Percentiles rank a stretch among this genome's conserved stretches.
Conservation (phyloP, 2,329 filamentous ascomycete genomes). For the Gyromitra esculenta region DNA sequence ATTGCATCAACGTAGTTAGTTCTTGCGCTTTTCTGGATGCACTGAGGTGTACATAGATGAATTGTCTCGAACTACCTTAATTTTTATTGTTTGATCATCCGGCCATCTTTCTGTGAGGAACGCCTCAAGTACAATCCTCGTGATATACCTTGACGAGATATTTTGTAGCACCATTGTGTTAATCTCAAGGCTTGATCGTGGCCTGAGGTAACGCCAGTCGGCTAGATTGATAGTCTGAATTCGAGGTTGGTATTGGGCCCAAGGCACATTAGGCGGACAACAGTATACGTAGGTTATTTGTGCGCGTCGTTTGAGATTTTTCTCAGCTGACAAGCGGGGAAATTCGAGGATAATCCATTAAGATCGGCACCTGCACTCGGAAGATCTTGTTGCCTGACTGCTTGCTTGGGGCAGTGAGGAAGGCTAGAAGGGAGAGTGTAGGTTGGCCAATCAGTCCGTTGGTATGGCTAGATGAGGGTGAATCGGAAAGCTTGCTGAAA, state of each 20-base stretch:
- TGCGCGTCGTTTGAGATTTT: too few relatives aligned
- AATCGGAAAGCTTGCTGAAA: too few relatives aligned
- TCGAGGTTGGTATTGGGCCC: not conserved
- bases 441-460: too few relatives aligned
- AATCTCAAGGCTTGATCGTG: not conserved
- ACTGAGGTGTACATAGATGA: not conserved
- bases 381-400: too few relatives aligned
- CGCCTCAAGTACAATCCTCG: not conserved
- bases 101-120: conserved; percentile 6
- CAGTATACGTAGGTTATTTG: too few relatives aligned
- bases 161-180: conserved; percentile 4
- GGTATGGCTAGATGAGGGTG: too few relatives aligned
- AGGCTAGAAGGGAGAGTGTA: too few relatives aligned
- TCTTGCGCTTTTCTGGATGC: not conserved
- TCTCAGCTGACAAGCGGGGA: too few relatives aligned
- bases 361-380: too few relatives aligned
- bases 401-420: too few relatives aligned
- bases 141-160: not conserved
- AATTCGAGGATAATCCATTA: too few relatives aligned
- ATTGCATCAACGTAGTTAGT: not conserved
- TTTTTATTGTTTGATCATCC: not conserved
- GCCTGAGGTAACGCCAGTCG: too few relatives aligned
- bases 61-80: conserved; percentile 1
- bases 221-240: not conserved
- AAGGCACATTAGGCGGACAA: not conserved